Evolutionary conservation across 805 yeast genomes (phyloP), one percentile per base, ranked within the genome.

Genomic region (Helenozyma baotianmanensis): DNA sequence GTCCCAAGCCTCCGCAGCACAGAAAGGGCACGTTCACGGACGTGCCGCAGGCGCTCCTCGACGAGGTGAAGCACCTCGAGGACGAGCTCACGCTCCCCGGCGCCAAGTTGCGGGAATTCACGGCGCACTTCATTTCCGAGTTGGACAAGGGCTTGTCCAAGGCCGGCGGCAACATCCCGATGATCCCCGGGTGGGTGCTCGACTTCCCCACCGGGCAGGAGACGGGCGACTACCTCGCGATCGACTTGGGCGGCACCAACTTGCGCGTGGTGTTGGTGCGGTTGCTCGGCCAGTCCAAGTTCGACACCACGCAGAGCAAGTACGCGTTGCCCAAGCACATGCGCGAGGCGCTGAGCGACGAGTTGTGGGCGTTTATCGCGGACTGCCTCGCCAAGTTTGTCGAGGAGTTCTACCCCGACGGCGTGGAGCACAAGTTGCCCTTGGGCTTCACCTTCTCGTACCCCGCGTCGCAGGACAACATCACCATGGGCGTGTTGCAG

Each of bases 161-260:
- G 54, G 60, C 70, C 37, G 90, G 92, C 32, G 94, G 92, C 38
- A 82, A 81, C 59, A 86, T 87, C 53, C 97, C 98, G 41, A 90
- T 90, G 97, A 88, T 82, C 56, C 95, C 95, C 29, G 85, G 94
- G 42, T 90, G 97, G 97, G 97, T 90, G 35, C 69, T 88, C 72
- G 94, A 83, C 53, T 82, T 70, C 69, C 97, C 97, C 45, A 81
- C 90, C 31, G 98, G 98, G 45, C 66, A 78, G 47, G 98, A 90
- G 62, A 74, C 72, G 25, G 98, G 98, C 45, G 80, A 86, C 47
- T 90, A 74, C 62, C 66, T 90, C 56, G 97, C 97, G 33, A 82
- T 92, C 40, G 98, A 90, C 60, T 74, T 90, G 66, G 98, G 98
- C 58, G 98, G 98, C 42, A 90, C 98, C 42, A 90, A 90, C 68